Base-by-base conservation (phyloP, 78 protist genomes). In the Dictyostelium discoideum region DNA sequence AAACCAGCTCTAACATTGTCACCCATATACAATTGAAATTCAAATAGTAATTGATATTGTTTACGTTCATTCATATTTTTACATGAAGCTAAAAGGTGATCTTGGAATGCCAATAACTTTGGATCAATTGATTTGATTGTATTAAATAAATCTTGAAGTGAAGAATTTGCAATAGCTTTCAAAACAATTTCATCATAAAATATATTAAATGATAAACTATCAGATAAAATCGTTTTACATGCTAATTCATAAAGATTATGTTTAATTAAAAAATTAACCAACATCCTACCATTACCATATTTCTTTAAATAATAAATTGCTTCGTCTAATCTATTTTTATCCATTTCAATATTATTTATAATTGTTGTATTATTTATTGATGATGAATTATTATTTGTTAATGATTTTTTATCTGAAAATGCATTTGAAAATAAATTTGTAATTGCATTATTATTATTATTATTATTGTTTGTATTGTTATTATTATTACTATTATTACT, bases 1-100 rank as follows among this genome's bases (percentile, higher is more conserved):
- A 92, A 63, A 83, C 89, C 97, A 10, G 97, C 97, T 40, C 97
- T 60, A 22, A 85, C 67, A 22, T 81, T 42, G 42, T 96, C 97
- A 24, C 57, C 72, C 97, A 96, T 92, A 86, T 85, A 92, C 46
- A 86, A 11, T 73, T 96, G 97, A 46, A 96, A 74, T 8, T 81
- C 96, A 32, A 86, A 54, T 3, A 96, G 65, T 54, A 86, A 10
- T 46, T 29, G 54, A 24, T 84, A 86, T 54, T 37, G 65, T 69
- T 83, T 81, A 40, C 39, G n/a, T 81, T 77, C 87, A 29, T 92
- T 92, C 85, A 92, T 46, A 42, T 88, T 85, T 65, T 92, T 92
- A 46, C 97, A 96, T 2, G 85, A 65, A 1, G 83, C 26, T 42
- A 92, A 14, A n/a, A 96, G 88, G 76, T 92, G 89, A 6, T 85